These are phyloP conservation scores for Penicillium sp. DNA, from an alignment of 2,329 filamentous ascomycete genomes.

Conservation along the genomic window DNA sequence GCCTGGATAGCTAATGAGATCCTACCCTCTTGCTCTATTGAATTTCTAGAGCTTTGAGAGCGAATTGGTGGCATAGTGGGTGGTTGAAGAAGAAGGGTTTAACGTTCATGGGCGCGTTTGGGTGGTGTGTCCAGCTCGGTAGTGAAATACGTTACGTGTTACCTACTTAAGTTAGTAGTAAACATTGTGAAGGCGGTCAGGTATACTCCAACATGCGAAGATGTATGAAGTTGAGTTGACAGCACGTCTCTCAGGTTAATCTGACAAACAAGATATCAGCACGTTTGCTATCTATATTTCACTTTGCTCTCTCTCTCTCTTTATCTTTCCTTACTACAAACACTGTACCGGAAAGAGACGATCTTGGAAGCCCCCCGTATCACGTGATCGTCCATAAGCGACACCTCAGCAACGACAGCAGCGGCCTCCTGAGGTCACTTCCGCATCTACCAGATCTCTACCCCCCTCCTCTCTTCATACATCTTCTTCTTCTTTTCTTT, in stretches of 20 bases:
- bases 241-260: neutral
- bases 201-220: neutral
- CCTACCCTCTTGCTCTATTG: no score
- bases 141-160: no score
- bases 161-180: neutral
- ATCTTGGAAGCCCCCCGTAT: conserved; percentile 20
- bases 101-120: no score
- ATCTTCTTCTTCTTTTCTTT: conserved; percentile 16
- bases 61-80: no score
- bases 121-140: no score
- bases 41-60: no score
- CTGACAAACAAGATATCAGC: neutral
- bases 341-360: neutral
- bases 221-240: neutral
- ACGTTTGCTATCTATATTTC: neutral
- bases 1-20: no score
- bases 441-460: conserved; percentile 32
- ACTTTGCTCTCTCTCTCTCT: neutral
- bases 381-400: conserved; percentile 40
- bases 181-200: conserved; percentile 3
- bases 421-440: conserved; percentile 43
- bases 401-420: conserved; percentile 42
- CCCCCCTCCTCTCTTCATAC: conserved; percentile 20
- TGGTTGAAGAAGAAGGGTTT: no score
- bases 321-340: neutral